Evolutionary conservation across 2,329 filamentous ascomycete genomes (phyloP).

Genomic region (Didymella segeticola): DNA sequence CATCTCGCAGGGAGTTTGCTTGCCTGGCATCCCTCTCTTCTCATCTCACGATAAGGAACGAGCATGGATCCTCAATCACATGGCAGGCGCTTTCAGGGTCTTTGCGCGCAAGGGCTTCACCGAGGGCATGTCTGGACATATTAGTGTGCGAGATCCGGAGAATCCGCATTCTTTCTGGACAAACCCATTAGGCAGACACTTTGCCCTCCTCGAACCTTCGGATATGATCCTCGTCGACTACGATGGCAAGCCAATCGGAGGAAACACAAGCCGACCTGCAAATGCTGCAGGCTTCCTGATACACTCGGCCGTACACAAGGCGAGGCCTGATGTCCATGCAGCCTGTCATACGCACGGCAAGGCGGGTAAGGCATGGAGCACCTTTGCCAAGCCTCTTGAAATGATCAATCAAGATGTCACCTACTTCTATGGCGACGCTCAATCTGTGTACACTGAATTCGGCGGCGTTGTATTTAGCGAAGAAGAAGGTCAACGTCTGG

Average conservation of each 20-base stretch:
- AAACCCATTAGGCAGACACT: conserved; percentile 70
- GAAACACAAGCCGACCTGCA: conserved; percentile 64
- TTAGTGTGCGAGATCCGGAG: conserved; percentile 71
- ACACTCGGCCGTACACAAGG: conserved; percentile 72
- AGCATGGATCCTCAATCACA: conserved; percentile 69
- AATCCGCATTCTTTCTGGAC: conserved; percentile 71
- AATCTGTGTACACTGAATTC: conserved; percentile 70
- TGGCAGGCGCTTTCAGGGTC: conserved; percentile 71
- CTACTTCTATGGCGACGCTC: conserved; percentile 67
- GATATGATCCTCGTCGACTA: conserved; percentile 73
- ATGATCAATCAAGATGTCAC: conserved; percentile 75
- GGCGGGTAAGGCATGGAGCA: conserved; percentile 71
- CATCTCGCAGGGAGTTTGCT: conserved; percentile 56
- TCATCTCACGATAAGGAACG: conserved; percentile 63
- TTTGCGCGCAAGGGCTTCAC: conserved; percentile 70
- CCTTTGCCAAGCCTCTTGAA: conserved; percentile 69
- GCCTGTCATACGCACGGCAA: conserved; percentile 73
- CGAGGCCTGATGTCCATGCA: conserved; percentile 68
- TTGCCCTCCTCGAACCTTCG: conserved; percentile 67
- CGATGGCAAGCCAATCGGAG: conserved; percentile 68
- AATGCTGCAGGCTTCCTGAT: conserved; percentile 76
- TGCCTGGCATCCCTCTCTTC: conserved; percentile 64
- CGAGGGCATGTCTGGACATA: conserved; percentile 73
- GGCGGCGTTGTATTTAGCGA: conserved; percentile 68
- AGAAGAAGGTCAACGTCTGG: conserved; percentile 71